Evolutionary conservation across 192 early-diverging fungal species (phyloP).

Genomic region (Mortierella hygrophila): DNA sequence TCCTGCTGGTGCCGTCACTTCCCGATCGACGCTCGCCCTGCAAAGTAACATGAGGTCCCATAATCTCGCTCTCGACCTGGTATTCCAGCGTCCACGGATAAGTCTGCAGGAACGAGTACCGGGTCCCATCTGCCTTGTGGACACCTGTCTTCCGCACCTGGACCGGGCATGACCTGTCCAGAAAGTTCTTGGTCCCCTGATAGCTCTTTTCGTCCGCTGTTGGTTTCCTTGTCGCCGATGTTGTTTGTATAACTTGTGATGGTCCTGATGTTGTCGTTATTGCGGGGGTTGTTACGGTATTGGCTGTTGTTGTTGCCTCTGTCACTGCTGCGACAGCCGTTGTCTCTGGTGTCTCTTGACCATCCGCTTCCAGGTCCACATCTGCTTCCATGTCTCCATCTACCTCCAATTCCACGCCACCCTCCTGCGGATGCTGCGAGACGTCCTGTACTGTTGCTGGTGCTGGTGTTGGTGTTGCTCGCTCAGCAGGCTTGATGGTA

Average conservation of each 20-base stretch:
- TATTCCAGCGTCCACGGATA: constrained; percentile 50
- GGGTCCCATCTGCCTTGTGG: constrained; percentile 21
- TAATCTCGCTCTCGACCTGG: constrained; percentile 16
- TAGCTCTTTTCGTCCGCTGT: constrained; percentile 31
- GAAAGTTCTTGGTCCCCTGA: constrained; percentile 41
- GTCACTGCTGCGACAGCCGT: neutral
- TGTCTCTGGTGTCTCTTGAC: neutral
- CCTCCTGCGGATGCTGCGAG: neutral
- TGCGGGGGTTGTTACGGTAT: neutral
- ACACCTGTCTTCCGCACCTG: constrained; percentile 28
- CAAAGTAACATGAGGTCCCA: neutral
- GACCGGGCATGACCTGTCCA: constrained; percentile 43
- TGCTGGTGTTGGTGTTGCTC: neutral
- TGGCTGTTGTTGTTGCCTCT: neutral
- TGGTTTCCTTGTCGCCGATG: neutral
- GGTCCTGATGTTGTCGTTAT: neutral
- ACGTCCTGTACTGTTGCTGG: neutral
- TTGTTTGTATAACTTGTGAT: neutral
- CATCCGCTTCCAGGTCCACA: neutral
- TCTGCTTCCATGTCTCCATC: neutral
- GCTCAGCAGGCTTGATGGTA: neutral
- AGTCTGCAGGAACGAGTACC: constrained; percentile 27
- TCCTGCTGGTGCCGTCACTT: neutral
- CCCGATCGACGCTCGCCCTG: neutral
- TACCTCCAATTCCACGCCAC: neutral